Evolutionary conservation across 805 yeast species (phyloP), one percentile per base, ranked within the genome.

Genomic region (Teunomyces aglyptinius): DNA sequence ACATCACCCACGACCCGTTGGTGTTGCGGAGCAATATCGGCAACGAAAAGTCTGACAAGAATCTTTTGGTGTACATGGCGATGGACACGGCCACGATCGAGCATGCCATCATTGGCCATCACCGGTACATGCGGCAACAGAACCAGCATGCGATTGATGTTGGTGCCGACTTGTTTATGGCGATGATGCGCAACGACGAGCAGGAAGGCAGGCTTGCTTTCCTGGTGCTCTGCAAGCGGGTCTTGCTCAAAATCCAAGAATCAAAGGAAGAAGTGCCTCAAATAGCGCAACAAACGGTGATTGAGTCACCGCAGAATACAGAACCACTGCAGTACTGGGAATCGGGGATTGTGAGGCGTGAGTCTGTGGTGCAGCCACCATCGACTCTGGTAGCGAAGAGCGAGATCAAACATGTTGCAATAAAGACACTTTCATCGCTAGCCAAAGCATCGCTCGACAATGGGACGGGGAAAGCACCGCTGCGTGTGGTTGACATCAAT

Each of bases 201-300:
- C 38, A 42, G 45, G 55, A 52, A 38, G 55, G 55, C 10, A 41
- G 41, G 26, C 22, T 47, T 26, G 55, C 51, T 15, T 52, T 52
- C 39, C 50, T 45, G 43, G 47, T 52, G 20, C 19, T 45, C 40
- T 44, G 53, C 50, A 52, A 52, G 47, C 38, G 49, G 13, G 38
- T 52, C 13, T 44, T 52, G 31, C 38, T 52, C 40, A 49, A 49
- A 47, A 49, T 49, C 35, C 49, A 49, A 24, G 54, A 50, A 16
- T 45, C 42, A 5, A 44, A 43, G 40, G 44, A 32, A 12, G 45
- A 15, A 20, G 3, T 20, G 22, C 22, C 22, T 2, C 22, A 39
- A 15, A 22, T 24, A n/a, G 18, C 16, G 20, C 12, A 1, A 6
- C 10, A 22, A 22, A 24, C 32, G 19, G 35, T 19, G 12, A 18